Conservation (phyloP, 768 basidiomycete species). For the Omphalotus guepiniiformis region DNA sequence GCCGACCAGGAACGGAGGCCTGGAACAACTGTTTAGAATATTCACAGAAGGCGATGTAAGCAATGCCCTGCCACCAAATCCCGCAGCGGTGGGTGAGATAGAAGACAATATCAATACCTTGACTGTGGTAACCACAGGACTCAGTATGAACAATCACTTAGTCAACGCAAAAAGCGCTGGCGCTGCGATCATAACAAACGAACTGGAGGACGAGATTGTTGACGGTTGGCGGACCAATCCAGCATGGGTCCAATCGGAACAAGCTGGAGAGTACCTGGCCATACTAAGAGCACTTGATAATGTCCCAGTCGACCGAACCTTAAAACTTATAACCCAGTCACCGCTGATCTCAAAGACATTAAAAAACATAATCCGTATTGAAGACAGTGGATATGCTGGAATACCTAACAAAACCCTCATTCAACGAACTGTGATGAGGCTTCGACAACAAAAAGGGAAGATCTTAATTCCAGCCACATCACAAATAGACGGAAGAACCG, state of each 20-base stretch:
- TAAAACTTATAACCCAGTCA: not conserved
- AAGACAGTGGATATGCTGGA: not conserved
- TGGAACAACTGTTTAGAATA: not conserved
- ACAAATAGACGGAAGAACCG: not conserved
- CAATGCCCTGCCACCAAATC: not conserved
- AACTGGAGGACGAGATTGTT: not conserved
- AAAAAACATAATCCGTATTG: not conserved
- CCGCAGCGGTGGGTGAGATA: not conserved
- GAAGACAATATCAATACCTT: not conserved
- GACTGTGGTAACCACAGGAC: not conserved
- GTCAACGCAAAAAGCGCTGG: not conserved
- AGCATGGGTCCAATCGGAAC: not conserved
- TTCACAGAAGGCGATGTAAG: not conserved
- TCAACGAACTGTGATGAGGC: not conserved
- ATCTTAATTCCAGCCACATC: not conserved
- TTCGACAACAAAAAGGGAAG: not conserved
- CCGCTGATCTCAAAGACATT: not conserved
- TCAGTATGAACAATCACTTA: not conserved
- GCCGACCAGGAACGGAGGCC: not conserved
- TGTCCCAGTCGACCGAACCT: not conserved
- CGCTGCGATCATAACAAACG: not conserved
- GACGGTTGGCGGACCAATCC: not conserved
- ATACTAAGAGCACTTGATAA: not conserved
- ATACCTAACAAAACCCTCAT: not conserved
- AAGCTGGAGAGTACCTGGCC: not conserved